Percentiles rank a stretch among this genome's conserved stretches.
phyloP scores from a whole-genome alignment of 1,284 basidiomycete species.

The Apiotrichum montevideense region DNA sequence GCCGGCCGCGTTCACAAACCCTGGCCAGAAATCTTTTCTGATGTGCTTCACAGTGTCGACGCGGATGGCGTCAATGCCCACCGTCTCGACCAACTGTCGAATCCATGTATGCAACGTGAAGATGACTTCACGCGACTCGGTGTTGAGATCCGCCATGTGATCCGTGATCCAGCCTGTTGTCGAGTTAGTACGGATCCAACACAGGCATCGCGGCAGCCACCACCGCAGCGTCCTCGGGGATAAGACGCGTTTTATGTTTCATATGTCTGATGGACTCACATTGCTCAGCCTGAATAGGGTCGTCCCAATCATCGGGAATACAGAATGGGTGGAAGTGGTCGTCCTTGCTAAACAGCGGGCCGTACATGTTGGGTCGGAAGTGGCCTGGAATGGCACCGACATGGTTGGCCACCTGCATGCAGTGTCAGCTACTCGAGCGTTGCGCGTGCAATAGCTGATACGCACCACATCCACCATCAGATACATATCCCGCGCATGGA shows the following conservation, averaged over 20 bases:
- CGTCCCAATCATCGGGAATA: constrained; percentile 45
- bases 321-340: constrained; percentile 48
- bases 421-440: background rate
- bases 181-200: no score
- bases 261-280: constrained; percentile 28
- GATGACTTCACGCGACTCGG: constrained; percentile 47
- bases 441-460: constrained; percentile 24
- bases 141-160: constrained; percentile 49
- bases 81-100: constrained; percentile 43
- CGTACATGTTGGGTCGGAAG: constrained; percentile 24
- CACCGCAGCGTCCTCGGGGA: background rate
- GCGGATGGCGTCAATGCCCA: constrained; percentile 47
- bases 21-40: constrained; percentile 51
- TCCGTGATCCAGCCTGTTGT: constrained; percentile 46
- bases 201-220: no score
- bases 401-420: constrained; percentile 41
- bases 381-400: constrained; percentile 41
- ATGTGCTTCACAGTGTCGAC: constrained; percentile 52
- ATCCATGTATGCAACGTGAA: constrained; percentile 48
- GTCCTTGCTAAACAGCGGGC: constrained; percentile 5
- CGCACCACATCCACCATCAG: constrained; percentile 51
- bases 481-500: constrained; percentile 50
- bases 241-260: background rate
- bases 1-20: constrained; percentile 45
- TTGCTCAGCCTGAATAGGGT: constrained; percentile 48